phyloP scores from a whole-genome alignment of 2,329 filamentous ascomycete genomes.

The Paecilomyces dactylethromorphus region DNA sequence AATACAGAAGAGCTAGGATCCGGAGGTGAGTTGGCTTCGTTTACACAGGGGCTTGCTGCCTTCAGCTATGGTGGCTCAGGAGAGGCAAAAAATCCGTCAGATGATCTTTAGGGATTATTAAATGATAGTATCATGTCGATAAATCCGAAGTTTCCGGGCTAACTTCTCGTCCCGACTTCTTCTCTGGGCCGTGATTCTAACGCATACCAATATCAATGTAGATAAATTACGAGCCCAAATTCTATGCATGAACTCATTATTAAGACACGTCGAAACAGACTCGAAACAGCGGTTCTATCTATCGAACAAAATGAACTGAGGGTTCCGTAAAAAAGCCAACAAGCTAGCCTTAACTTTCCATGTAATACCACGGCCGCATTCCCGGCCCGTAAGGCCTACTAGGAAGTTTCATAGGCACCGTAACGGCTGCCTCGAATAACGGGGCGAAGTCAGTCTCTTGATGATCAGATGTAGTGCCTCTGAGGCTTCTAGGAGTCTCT shows the following conservation, averaged over 20 bases:
- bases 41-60: too few relatives aligned
- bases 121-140: too few relatives aligned
- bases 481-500: conserved; percentile 4
- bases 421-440: conserved; percentile 34
- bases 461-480: background rate
- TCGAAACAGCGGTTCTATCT: background rate
- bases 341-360: background rate
- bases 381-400: conserved; percentile 11
- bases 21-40: too few relatives aligned
- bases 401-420: conserved; percentile 40
- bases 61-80: too few relatives aligned
- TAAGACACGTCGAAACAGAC: background rate
- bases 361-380: conserved; percentile 11
- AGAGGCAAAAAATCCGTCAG: too few relatives aligned
- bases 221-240: background rate
- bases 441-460: conserved; percentile 8
- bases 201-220: background rate
- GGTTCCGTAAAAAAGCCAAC: background rate
- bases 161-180: background rate
- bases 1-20: too few relatives aligned
- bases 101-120: too few relatives aligned
- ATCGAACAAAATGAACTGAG: background rate
- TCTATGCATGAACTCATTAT: background rate
- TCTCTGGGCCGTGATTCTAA: background rate
- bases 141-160: too few relatives aligned